Conservation (phyloP, 1,284 basidiomycete species). For the Tylopilus sp. region DNA sequence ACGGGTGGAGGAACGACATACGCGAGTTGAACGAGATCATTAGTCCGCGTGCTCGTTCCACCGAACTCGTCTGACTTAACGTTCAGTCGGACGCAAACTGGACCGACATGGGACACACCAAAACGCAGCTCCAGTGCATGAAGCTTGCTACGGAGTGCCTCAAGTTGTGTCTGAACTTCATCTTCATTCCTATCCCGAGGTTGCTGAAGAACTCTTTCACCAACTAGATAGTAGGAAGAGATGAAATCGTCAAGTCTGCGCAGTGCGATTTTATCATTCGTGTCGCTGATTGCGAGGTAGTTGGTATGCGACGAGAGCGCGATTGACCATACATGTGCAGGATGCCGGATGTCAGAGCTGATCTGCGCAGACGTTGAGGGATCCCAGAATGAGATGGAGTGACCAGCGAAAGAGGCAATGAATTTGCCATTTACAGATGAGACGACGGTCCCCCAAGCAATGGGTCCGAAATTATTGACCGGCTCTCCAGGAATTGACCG, state of each 20-base stretch:
- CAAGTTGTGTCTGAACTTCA: neutral
- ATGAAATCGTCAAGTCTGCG: neutral
- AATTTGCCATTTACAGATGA: neutral
- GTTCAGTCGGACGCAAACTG: neutral
- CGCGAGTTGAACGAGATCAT: neutral
- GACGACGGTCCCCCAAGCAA: neutral
- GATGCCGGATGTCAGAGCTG: neutral
- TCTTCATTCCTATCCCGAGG: neutral
- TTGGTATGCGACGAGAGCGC: neutral
- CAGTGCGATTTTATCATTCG: neutral
- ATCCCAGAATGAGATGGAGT: constrained; percentile 1
- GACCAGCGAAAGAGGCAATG: neutral
- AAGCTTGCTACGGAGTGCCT: neutral
- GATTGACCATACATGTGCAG: neutral
- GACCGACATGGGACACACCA: neutral
- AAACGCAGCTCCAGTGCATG: neutral
- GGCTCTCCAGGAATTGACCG: neutral
- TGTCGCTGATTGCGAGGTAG: neutral
- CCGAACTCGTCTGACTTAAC: neutral
- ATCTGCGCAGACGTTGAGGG: neutral
- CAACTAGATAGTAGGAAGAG: neutral
- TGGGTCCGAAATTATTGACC: too few species aligned
- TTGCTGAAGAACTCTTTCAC: neutral
- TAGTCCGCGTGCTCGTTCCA: neutral
- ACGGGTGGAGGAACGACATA: neutral